A percentile compares a stretch with the other conserved stretches of the same genome.
Evolutionary conservation across 2,329 filamentous ascomycete genomes (phyloP).

Genomic region (Colletotrichum agaves): DNA sequence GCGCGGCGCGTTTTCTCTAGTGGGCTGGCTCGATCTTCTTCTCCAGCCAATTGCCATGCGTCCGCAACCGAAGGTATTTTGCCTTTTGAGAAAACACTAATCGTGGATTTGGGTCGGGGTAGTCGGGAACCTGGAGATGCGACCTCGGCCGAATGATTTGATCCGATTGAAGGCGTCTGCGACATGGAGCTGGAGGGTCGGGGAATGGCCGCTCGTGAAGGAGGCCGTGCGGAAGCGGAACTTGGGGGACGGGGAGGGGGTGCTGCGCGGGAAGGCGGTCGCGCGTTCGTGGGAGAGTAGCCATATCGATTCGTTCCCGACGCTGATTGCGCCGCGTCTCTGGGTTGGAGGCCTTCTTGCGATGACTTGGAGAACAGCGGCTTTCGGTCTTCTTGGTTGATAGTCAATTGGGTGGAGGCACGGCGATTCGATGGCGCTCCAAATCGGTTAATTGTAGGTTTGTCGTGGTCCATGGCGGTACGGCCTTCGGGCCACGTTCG

Average conservation of each 20-base stretch:
- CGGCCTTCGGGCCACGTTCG: slow-evolving; percentile 15
- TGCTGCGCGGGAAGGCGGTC: slow-evolving; percentile 28
- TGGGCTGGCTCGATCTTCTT: slow-evolving; percentile 45
- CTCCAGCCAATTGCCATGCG: slow-evolving; percentile 53
- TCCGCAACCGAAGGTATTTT: slow-evolving; percentile 53
- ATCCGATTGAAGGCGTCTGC: slow-evolving; percentile 34
- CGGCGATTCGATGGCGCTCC: slow-evolving; percentile 41
- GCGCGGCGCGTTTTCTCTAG: slow-evolving; percentile 43
- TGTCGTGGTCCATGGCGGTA: slow-evolving; percentile 42
- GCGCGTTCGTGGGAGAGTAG: slow-evolving; percentile 37
- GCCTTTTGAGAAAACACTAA: slow-evolving; percentile 36
- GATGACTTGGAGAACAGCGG: slow-evolving; percentile 49
- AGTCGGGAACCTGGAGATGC: slow-evolving; percentile 47
- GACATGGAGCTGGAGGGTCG: slow-evolving; percentile 37
- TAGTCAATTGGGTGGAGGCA: slow-evolving; percentile 42
- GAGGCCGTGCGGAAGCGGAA: slow-evolving; percentile 8
- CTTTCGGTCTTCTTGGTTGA: slow-evolving; percentile 54
- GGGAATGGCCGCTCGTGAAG: slow-evolving; percentile 41
- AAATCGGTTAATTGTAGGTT: slow-evolving; percentile 31
- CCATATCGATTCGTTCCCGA: slow-evolving; percentile 36
- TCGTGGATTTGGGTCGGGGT: slow-evolving; percentile 45
- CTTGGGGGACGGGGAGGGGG: slow-evolving; percentile 9
- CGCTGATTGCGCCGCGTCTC: slow-evolving; percentile 13
- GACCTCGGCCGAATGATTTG: slow-evolving; percentile 31
- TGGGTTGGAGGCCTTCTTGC: slow-evolving; percentile 37